A percentile compares a stretch with the other conserved stretches of the same genome.
Evolutionary conservation across 371 early-diverging fungal species (phyloP).

Genomic region (Chytridiales sp.): DNA sequence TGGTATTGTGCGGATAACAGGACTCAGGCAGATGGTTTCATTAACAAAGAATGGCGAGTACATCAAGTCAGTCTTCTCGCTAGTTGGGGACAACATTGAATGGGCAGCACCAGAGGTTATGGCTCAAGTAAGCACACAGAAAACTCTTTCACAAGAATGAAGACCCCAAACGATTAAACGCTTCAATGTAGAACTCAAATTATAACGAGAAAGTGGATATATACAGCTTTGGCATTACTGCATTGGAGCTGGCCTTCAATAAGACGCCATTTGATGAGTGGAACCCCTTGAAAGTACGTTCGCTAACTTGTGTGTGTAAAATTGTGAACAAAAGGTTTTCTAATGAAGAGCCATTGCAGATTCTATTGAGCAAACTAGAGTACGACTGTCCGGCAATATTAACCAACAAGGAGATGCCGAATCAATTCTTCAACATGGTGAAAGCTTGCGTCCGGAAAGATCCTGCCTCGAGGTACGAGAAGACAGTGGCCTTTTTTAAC

Average conservation of each 20-base stretch:
- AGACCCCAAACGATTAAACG: conserved; percentile 5
- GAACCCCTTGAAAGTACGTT: conserved; percentile 51
- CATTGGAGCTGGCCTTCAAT: conserved; percentile 52
- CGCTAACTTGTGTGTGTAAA: neutral
- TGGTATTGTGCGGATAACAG: conserved; percentile 52
- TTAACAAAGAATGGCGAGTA: conserved; percentile 37
- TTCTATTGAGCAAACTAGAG: conserved; percentile 49
- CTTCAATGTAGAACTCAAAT: conserved; percentile 38
- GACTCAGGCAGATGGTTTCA: conserved; percentile 45
- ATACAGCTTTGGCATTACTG: conserved; percentile 56
- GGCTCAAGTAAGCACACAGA: conserved; percentile 39
- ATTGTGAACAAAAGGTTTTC: too few relatives aligned
- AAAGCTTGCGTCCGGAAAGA: conserved; percentile 42
- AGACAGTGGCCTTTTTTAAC: neutral
- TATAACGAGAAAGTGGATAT: conserved; percentile 53
- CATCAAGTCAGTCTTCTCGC: conserved; percentile 44
- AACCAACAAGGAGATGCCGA: conserved; percentile 31
- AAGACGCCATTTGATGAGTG: conserved; percentile 57
- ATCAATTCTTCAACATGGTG: conserved; percentile 44
- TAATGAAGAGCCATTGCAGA: conserved; percentile 26
- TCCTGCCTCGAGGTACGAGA: conserved; percentile 36
- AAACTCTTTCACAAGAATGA: neutral
- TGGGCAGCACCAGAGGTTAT: conserved; percentile 63
- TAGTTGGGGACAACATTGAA: conserved; percentile 54
- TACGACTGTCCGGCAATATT: conserved; percentile 46